Base-by-base conservation (phyloP, 495 filamentous ascomycete genomes). In the Stereocaulon alpinum region DNA sequence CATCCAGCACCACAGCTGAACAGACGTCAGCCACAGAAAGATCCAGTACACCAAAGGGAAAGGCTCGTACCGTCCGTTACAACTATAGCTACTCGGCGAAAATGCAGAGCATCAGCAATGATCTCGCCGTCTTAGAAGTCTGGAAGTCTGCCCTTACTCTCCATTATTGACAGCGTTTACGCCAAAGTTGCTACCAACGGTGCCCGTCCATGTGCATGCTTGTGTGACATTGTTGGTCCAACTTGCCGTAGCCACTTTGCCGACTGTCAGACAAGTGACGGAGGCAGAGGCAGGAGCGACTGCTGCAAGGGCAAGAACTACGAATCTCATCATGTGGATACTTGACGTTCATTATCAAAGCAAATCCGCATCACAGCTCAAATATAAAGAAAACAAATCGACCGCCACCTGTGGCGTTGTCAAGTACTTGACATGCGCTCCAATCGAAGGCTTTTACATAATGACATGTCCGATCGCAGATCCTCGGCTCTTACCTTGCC, bases 161-260 rank as follows among this genome's bases (percentile, higher is more conserved):
- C 64, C 64, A 22, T 44, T 14, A 42, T 66, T 63, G 0, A 49
- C 24, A 7, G 11, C 32, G 49, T 56, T 42, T 11, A 34, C 18
- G 41, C 64, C 64, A 41, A 66, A 66, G 52, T 66, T 63, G 9
- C 56, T 58, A 6, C 64, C 64, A 14, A 66, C 64, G 22, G 22
- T 10, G 6, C 61, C 64, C 1, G 34, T 56, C 64, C 64, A 66
- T 3, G 52, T 51, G 34, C 64, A 66, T 2, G 17, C 43, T 34
- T 61, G 14, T 5, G 43, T 53, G 4, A 30, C 45, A 10, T 30
- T 18, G 20, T 63, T 61, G 20, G 42, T 60, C 64, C 61, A 66
- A 29, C 4, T 44, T 11, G 64, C 64, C 11, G 58, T 63, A 14
- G 61, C 61, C 27, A 44, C 61, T 24, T 29, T 1, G 15, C 55